Evolutionary conservation across 345 rosid genomes (phyloP), one percentile per base, ranked within the genome.

Genomic region (Kandelia obovata): DNA sequence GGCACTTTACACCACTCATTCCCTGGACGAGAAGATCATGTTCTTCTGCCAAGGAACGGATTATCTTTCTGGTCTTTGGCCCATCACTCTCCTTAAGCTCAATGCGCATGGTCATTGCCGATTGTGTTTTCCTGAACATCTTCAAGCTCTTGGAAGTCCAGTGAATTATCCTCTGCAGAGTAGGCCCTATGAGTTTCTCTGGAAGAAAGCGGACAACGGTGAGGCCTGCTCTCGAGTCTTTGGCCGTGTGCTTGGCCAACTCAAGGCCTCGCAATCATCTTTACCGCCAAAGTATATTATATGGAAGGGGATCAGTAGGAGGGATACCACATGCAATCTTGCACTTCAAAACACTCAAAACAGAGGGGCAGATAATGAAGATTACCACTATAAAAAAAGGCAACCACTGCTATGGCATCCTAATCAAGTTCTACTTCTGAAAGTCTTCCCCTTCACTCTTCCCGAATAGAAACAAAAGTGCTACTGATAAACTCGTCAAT

Each of bases 221-320:
- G 16, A 87, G 74, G 28, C 25, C 25, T 32, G 80, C 72, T 3
- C 47, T 23, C 0, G 80, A 32, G 28, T 85, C 72, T 6, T 56
- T 65, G 3, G 84, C 71, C 85, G 85, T 83, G 27, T 85, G 70
- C 58, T 79, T 86, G 5, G 78, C 87, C 2, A 89, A 0, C 80
- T 58, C 2, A 89, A 21, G 4, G 86, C 91, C 58, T 87, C 96
- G 0, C 83, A 63, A 34, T 91, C 96, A 52, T 91, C 97, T 13
- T 64, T 63, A 1, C 93, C 92, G 0, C 96, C 96, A 4, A 83
- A 64, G 78, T 85, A 91, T 53, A 91, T 60, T 77, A 87, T 55
- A 11, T 87, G 92, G 58, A 89, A 86, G 3, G 90, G 92, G 55
- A 85, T 83, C 30, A 89, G 53, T 16, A 87, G 77, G 27, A 89